Base-by-base conservation (phyloP, 148 eudicot species). In the Amaranthus cruentus region DNA sequence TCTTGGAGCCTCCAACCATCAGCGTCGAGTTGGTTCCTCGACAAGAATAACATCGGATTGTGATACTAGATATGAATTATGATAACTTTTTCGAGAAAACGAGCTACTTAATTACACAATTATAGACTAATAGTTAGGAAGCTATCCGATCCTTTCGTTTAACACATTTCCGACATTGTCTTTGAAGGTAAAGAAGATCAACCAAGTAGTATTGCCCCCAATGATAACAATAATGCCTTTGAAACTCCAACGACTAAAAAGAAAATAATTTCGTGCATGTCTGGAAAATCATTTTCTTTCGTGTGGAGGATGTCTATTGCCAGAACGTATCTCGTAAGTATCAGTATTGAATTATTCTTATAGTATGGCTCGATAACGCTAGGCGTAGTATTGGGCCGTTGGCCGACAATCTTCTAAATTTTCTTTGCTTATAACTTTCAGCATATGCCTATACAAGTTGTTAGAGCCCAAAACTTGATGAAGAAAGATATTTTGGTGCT, bases 391-490 rank as follows among this genome's bases (percentile, higher is more conserved):
- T 56, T 4, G 59, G 3, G 0, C 18, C 18, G 18, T 18, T 18
- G 38, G 2, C 38, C 38, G 38, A 72, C 38, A 2, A 72, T 42
- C 0, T 9, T 44, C 5, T 51, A 7, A 7, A 11, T 9, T 52
- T 69, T 49, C 14, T 49, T 70, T 55, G 64, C 44, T 21, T 71
- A 7, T 9, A 62, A 14, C 21, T 56, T 54, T 60, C 73, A 80
- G 78, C 43, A 80, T 56, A 73, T 80, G 5, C 82, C 82, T 3
- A 71, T 70, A 61, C 3, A 7, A 57, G 69, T 80, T 13, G 71
- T 15, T 0, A 56, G 61, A 21, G 63, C 15, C 38, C 75, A 80
- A 68, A 66, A 75, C 38, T 60, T 80, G 62, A 51, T 0, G 28
- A 59, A 65, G 9, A 75, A 80, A 71, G 75, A 71, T 3, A 75